Evolutionary conservation across 2,329 filamentous ascomycete species (phyloP).

Genomic region (Byssothecium circinans): DNA sequence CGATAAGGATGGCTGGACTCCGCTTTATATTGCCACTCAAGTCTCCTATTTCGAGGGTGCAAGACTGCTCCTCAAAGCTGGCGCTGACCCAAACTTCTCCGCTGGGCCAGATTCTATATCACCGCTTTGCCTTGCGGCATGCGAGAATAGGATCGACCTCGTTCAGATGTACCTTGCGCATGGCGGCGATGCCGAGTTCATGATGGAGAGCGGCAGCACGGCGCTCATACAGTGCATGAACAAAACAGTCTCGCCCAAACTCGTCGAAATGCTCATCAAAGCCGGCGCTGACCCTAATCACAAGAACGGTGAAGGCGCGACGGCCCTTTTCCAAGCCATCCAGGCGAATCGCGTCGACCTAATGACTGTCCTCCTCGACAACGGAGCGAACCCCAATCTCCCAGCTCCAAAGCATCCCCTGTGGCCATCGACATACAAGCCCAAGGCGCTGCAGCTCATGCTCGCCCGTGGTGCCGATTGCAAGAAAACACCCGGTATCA

Average conservation of each 20-base stretch:
- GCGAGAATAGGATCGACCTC: constrained; percentile 57
- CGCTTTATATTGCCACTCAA: constrained; percentile 32
- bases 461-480: constrained; percentile 61
- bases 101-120: constrained; percentile 58
- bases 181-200: constrained; percentile 59
- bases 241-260: constrained; percentile 55
- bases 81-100: constrained; percentile 56
- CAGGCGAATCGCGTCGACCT: constrained; percentile 59
- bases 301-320: constrained; percentile 64
- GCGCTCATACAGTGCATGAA: constrained; percentile 62
- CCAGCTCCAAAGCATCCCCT: constrained; percentile 70
- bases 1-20: constrained; percentile 33
- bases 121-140: constrained; percentile 54
- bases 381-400: constrained; percentile 67
- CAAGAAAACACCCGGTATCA: constrained; percentile 63
- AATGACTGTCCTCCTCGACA: constrained; percentile 56
- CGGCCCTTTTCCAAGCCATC: constrained; percentile 65
- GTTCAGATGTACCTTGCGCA: constrained; percentile 62
- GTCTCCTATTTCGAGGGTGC: constrained; percentile 46
- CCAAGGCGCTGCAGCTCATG: constrained; percentile 61
- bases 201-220: constrained; percentile 59
- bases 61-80: constrained; percentile 41
- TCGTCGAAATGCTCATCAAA: constrained; percentile 61
- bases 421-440: constrained; percentile 65
- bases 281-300: constrained; percentile 62